Conservation (phyloP, 2,329 filamentous ascomycete species). For the Zasmidium citrigriseum region DNA sequence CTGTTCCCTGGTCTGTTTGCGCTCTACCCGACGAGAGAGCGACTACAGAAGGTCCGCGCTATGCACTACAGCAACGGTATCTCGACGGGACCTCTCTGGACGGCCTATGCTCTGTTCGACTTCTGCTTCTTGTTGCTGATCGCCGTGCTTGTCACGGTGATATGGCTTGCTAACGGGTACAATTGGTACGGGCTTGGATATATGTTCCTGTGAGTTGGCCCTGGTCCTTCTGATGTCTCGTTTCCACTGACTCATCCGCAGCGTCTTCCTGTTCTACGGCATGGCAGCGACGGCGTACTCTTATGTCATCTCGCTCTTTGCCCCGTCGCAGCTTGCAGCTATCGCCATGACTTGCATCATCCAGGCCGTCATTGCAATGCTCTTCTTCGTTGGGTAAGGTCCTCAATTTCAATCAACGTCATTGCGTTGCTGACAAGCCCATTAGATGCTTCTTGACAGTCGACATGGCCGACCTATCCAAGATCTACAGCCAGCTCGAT, state of each 20-base stretch:
- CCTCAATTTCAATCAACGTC: too few relatives aligned
- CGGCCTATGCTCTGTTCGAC: conserved; percentile 78
- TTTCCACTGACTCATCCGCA: conserved; percentile 58
- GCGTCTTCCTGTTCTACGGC: conserved; percentile 77
- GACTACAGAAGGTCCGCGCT: conserved; percentile 73
- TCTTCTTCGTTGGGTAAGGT: conserved; percentile 24
- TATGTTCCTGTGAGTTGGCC: conserved; percentile 43
- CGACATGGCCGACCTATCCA: conserved; percentile 16
- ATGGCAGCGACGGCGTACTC: conserved; percentile 72
- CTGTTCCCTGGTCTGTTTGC: conserved; percentile 84
- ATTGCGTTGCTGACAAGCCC: too few relatives aligned
- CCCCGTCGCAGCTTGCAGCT: conserved; percentile 34
- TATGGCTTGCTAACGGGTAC: conserved; percentile 50
- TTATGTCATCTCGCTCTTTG: conserved; percentile 78
- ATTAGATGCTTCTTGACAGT: conserved; percentile 21
- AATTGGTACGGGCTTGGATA: conserved; percentile 14
- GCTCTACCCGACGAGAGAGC: conserved; percentile 79
- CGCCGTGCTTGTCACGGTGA: conserved; percentile 63
- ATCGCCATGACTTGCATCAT: conserved; percentile 23
- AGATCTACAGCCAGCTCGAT: conserved; percentile 35
- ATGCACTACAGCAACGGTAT: conserved; percentile 90
- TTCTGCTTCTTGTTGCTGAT: conserved; percentile 68
- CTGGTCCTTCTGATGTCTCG: conserved; percentile 64
- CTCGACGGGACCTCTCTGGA: conserved; percentile 74
- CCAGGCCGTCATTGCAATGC: conserved; percentile 22